Evolutionary conservation across 169 alveolate genomes (phyloP).

Genomic region (Cryptosporidium muris): DNA sequence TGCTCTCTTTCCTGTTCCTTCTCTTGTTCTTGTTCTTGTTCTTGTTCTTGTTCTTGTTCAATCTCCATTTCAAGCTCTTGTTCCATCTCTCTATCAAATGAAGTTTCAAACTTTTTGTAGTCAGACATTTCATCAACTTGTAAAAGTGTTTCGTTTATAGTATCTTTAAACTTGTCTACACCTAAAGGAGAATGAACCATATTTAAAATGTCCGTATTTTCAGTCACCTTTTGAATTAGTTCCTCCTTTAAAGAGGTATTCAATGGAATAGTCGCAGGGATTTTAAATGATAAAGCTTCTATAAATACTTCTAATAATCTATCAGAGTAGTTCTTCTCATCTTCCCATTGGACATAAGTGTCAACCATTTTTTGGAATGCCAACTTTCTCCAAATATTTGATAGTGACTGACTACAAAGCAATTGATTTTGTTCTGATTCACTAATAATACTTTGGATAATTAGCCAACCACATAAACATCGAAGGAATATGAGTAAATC

Average conservation of each 20-base stretch:
- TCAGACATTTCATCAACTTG: constrained; percentile 59
- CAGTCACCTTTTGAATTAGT: constrained; percentile 65
- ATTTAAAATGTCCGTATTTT: constrained; percentile 38
- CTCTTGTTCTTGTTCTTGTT: constrained; percentile 55
- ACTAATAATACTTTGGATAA: constrained; percentile 78
- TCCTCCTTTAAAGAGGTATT: constrained; percentile 67
- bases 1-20: constrained; percentile 79
- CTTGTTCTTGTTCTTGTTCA: constrained; percentile 75
- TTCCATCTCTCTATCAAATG: constrained; percentile 76
- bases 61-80: constrained; percentile 76
- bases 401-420: constrained; percentile 80
- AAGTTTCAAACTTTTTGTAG: constrained; percentile 6
- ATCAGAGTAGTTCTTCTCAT: constrained; percentile 48
- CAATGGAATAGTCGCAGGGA: constrained; percentile 67
- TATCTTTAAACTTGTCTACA: background rate
- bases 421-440: constrained; percentile 80
- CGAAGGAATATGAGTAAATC: constrained; percentile 74
- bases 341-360: constrained; percentile 80
- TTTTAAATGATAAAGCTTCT: constrained; percentile 74
- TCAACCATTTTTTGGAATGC: constrained; percentile 78
- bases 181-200: background rate
- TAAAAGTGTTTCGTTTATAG: background rate
- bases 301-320: constrained; percentile 75
- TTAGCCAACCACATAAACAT: constrained; percentile 78
- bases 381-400: constrained; percentile 81